Base-by-base conservation (phyloP, 164 flowering plant species). In the Stephania yunnanensis region DNA sequence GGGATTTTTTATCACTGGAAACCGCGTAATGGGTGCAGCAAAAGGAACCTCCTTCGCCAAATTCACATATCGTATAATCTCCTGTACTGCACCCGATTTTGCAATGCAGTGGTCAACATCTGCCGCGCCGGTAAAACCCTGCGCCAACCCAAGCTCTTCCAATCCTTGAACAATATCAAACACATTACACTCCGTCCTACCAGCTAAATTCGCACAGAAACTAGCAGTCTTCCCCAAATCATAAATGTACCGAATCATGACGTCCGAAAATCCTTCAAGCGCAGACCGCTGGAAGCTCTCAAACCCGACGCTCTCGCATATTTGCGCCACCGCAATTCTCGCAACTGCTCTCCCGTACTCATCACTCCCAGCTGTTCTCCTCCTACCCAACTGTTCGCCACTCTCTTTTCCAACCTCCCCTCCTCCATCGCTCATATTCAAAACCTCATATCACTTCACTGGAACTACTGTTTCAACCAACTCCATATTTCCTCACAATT, bases 371-470 rank as follows among this genome's bases (percentile, higher is more conserved):
- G 79, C 46, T 75, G 75, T 69, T 78, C 72, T 79, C 81, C 82
- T 86, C 86, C 85, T 85, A 85, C 46, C 3, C 7, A 69, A 58
- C 36, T 67, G 66, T 68, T 78, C 77, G 46, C 11, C 77, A 46
- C 11, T 78, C 50, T 74, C 83, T 78, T 76, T 71, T 82, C 82
- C 87, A 80, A 70, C 87, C 84, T 88, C 87, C 85, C 85, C 86
- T 75, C 88, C 88, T 69, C 90, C 94, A 90, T 87, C 79, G 89
- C 82, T 92, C 98, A 93, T 91, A 78, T 90, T 89, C 90, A 85
- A 87, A 74, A 73, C 80, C 75, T 82, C 88, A 83, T 83, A 89
- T 86, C 88, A 89, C 78, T 82, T 55, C 46, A 71, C 67, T 58
- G 53, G 58, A 66, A 29, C 11, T 64, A 70, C 64, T 69, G 69